A percentile compares a stretch with the other conserved stretches of the same genome.
Conservation (phyloP, 2,329 filamentous ascomycete genomes). For the Exophiala phaeomuriformis region DNA sequence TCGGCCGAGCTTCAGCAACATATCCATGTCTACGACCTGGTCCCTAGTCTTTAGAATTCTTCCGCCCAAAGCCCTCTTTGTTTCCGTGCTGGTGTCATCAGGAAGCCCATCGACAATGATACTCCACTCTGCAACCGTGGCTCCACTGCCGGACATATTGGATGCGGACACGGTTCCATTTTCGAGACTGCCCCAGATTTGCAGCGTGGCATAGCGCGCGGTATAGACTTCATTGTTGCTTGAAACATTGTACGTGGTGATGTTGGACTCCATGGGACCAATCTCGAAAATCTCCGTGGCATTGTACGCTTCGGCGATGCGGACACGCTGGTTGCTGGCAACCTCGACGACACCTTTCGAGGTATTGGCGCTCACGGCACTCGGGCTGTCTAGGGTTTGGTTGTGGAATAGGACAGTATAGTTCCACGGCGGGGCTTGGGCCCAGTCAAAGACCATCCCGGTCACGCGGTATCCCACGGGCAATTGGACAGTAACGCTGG, state of each 20-base stretch:
- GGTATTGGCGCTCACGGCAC: conserved; percentile 17
- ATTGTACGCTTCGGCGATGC: conserved; percentile 36
- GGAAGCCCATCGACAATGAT: conserved; percentile 32
- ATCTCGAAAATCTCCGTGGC: conserved; percentile 33
- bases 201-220: conserved; percentile 38
- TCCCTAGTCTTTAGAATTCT: conserved; percentile 1
- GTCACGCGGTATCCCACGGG: conserved; percentile 32
- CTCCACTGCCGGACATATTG: conserved; percentile 36
- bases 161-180: conserved; percentile 36
- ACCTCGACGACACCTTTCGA: conserved; percentile 15
- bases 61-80: conserved; percentile 6
- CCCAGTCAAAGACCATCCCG: conserved; percentile 55
- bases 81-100: neutral
- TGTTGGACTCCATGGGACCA: conserved; percentile 36
- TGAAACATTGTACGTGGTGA: conserved; percentile 30
- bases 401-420: conserved; percentile 53
- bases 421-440: conserved; percentile 46
- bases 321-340: conserved; percentile 29
- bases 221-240: too few relatives aligned
- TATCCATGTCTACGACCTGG: neutral
- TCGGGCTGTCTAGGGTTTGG: conserved; percentile 29
- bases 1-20: conserved; percentile 12
- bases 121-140: conserved; percentile 44
- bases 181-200: conserved; percentile 34
- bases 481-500: conserved; percentile 52